These are phyloP conservation scores for Hansfordia pulvinata DNA, from an alignment of 2,329 filamentous ascomycete genomes.

Conservation along the genomic window DNA sequence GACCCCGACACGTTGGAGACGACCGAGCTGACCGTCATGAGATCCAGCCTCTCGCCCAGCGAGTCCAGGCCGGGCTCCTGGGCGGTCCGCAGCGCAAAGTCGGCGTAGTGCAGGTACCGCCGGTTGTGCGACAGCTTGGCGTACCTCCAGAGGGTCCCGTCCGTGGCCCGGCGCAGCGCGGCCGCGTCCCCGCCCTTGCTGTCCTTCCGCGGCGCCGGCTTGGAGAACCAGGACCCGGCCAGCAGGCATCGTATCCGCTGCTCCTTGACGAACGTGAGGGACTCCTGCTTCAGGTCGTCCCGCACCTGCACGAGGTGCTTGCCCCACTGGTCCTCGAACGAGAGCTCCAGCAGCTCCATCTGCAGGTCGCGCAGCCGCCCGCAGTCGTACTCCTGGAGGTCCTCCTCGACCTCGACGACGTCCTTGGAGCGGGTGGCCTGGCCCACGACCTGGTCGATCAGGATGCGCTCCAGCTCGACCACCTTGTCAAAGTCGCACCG, in stretches of 20 bases:
- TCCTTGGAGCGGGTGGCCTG: slow-evolving; percentile 71
- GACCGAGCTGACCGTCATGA: slow-evolving; percentile 79
- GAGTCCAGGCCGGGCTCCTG: slow-evolving; percentile 59
- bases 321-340: slow-evolving; percentile 92
- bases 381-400: slow-evolving; percentile 74
- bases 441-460: slow-evolving; percentile 82
- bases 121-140: slow-evolving; percentile 84
- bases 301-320: slow-evolving; percentile 80
- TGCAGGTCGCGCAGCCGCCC: slow-evolving; percentile 68
- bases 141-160: slow-evolving; percentile 60
- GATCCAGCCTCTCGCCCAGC: slow-evolving; percentile 71
- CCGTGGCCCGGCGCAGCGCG: slow-evolving; percentile 23
- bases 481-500: slow-evolving; percentile 88
- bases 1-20: slow-evolving; percentile 79
- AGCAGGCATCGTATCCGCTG: slow-evolving; percentile 85
- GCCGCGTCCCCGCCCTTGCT: slow-evolving; percentile 21
- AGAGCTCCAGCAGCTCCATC: slow-evolving; percentile 82
- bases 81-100: slow-evolving; percentile 55
- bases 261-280: slow-evolving; percentile 92
- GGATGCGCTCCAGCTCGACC: slow-evolving; percentile 75
- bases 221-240: slow-evolving; percentile 75
- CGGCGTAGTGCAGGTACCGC: slow-evolving; percentile 77
- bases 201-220: slow-evolving; percentile 31
- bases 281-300: slow-evolving; percentile 81
- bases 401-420: slow-evolving; percentile 77